phyloP scores from a whole-genome alignment of 257 asterid genomes.

The Solanum arcanum region DNA sequence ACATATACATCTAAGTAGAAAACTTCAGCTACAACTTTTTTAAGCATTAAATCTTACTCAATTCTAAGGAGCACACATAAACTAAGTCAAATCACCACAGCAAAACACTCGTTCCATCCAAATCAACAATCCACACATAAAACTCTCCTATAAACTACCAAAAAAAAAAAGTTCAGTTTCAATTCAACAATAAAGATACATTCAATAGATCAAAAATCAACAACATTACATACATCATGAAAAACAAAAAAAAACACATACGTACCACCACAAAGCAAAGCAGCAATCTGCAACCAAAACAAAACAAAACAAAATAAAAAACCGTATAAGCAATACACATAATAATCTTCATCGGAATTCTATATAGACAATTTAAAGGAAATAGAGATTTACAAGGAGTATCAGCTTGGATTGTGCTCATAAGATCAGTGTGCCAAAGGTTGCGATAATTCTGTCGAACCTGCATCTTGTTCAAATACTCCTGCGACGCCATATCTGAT shows the following conservation, averaged over 20 bases:
- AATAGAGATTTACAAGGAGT: slow-evolving; percentile 49
- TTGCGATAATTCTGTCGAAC: slow-evolving; percentile 80
- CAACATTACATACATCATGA: neutral
- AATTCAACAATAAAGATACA: neutral
- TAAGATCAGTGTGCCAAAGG: slow-evolving; percentile 97
- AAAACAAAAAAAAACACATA: neutral
- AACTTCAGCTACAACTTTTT: neutral
- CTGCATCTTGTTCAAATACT: slow-evolving; percentile 73
- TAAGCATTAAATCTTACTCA: neutral
- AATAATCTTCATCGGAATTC: neutral
- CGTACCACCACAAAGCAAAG: slow-evolving; percentile 89
- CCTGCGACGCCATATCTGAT: slow-evolving; percentile 55
- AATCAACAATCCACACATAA: neutral
- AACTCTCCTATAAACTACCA: neutral
- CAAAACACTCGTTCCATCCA: neutral
- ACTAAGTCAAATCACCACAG: neutral
- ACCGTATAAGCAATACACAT: neutral
- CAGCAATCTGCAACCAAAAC: slow-evolving; percentile 72
- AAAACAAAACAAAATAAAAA: neutral
- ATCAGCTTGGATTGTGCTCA: slow-evolving; percentile 59
- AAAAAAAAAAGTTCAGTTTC: neutral
- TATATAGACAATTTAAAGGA: neutral
- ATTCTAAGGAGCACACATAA: neutral
- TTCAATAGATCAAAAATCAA: slow-evolving; percentile 5
- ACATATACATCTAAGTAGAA: neutral